Conservation (phyloP, 2,329 filamentous ascomycete genomes). For the Aspergillus pseudonomiae region DNA sequence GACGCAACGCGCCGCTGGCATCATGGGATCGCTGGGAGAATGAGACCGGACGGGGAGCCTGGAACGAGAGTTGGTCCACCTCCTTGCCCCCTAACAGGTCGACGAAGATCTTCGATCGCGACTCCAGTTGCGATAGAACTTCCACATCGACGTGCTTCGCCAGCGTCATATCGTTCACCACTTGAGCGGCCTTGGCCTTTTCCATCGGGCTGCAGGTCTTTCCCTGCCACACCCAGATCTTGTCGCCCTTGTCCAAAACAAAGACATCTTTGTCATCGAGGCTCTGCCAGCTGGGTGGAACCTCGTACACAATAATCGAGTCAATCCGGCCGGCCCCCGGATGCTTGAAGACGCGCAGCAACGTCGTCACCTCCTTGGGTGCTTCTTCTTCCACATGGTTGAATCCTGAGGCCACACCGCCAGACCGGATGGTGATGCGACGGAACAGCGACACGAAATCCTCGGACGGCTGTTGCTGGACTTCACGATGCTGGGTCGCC, state of each 20-base stretch:
- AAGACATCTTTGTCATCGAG: slow-evolving; percentile 70
- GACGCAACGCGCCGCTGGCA: slow-evolving; percentile 16
- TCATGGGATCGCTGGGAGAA: slow-evolving; percentile 32
- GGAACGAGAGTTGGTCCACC: slow-evolving; percentile 46
- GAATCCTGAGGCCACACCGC: slow-evolving; percentile 66
- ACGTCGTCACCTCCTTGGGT: slow-evolving; percentile 50
- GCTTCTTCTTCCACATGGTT: slow-evolving; percentile 60
- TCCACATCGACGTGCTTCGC: slow-evolving; percentile 67
- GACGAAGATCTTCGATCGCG: slow-evolving; percentile 54
- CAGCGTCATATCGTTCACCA: slow-evolving; percentile 60
- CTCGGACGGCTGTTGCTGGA: slow-evolving; percentile 61
- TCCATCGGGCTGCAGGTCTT: slow-evolving; percentile 68
- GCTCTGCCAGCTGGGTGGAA: slow-evolving; percentile 63
- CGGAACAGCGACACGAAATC: slow-evolving; percentile 65
- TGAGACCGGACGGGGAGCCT: slow-evolving; percentile 40
- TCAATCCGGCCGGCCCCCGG: slow-evolving; percentile 52
- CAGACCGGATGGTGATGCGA: slow-evolving; percentile 60
- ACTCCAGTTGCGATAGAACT: slow-evolving; percentile 64
- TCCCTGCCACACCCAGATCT: slow-evolving; percentile 73
- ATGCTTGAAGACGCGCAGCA: slow-evolving; percentile 67
- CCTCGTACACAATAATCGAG: slow-evolving; percentile 64
- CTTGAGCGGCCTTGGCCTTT: slow-evolving; percentile 68
- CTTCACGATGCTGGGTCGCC: slow-evolving; percentile 67
- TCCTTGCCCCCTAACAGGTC: slow-evolving; percentile 57
- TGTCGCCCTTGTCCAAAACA: slow-evolving; percentile 62